These are phyloP conservation scores for Solanum paucissectum DNA, from an alignment of 257 asterid genomes.

Conservation along the genomic window DNA sequence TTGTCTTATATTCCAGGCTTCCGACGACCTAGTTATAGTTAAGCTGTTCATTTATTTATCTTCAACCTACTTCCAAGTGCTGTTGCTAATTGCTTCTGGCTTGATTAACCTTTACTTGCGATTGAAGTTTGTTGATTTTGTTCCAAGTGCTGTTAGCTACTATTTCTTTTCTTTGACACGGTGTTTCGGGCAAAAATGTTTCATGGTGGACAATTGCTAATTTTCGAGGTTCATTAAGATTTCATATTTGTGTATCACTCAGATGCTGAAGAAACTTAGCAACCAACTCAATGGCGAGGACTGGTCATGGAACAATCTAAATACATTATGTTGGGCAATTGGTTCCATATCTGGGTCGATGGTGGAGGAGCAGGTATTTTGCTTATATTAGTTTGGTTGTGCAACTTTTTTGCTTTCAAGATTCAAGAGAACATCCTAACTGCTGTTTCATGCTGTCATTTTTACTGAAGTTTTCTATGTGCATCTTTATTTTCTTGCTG, in stretches of 20 bases:
- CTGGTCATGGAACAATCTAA: constrained; percentile 98
- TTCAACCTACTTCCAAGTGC: neutral
- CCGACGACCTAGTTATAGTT: neutral
- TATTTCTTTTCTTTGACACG: neutral
- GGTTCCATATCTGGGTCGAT: constrained; percentile 99
- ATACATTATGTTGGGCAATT: constrained; percentile 97
- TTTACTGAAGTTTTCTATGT: neutral
- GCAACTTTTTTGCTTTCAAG: neutral
- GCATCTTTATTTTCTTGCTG: neutral
- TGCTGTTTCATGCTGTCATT: neutral
- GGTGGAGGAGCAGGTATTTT: constrained; percentile 89
- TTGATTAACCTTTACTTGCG: neutral
- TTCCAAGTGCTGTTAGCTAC: neutral
- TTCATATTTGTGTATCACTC: constrained; percentile 1
- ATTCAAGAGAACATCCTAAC: neutral
- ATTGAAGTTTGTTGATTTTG: neutral
- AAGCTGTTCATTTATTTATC: neutral
- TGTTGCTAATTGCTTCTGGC: neutral
- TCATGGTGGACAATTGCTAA: neutral
- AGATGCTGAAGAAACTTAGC: constrained; percentile 83
- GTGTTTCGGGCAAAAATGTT: neutral
- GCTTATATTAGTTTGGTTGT: neutral
- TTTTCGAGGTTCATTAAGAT: neutral
- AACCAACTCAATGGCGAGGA: constrained; percentile 87
- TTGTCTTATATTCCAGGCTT: neutral